Evolutionary conservation across 2,329 filamentous ascomycete species (phyloP), one percentile per base, ranked within the genome.

Genomic region (Colletotrichum sp.): DNA sequence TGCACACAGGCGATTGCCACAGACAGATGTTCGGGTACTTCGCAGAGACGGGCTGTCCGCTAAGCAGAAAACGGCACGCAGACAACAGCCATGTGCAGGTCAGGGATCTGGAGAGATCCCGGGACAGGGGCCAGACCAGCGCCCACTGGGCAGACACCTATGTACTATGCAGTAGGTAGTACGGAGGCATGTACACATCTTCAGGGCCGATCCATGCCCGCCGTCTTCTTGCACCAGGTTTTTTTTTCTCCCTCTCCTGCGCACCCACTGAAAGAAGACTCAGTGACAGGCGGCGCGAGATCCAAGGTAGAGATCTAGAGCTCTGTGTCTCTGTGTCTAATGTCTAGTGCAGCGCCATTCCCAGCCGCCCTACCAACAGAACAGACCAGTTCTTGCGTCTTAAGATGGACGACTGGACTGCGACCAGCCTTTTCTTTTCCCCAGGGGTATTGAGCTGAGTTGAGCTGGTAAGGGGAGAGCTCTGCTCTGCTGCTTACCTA

Each of bases 1-100:
- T 52, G 43, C 43, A 52, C 43, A 24, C 43, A 21, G 43, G 10
- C 10, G n/a, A 52, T 13, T 52, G n/a, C 13, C 43, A 5, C 10
- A 52, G 43, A 52, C n/a, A 5, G 43, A 52, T 21, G 43, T 21
- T n/a, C n/a, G 43, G 43, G 16, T 52, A 52, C 43, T 52, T 52
- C n/a, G 43, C 12, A 52, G n/a, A 52, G 43, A 24, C 43, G n/a
- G 43, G 10, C 43, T 24, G 43, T 6, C 43, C 43, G n/a, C 43
- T 52, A 52, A 21, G 18, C 28, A 58, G 28, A 72, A 67, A 34
- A 18, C 48, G 43, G 63, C 18, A 21, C 48, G 36, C 16, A 30
- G 55, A 48, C 68, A 52, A 18, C 7, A 67, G 73, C 73, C 73
- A 75, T 73, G 69, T 73, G 69, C 57, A 34, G 57, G 67, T 21